Conservation (phyloP, 2,329 filamentous ascomycete species). For the Xylaria multiplex region DNA sequence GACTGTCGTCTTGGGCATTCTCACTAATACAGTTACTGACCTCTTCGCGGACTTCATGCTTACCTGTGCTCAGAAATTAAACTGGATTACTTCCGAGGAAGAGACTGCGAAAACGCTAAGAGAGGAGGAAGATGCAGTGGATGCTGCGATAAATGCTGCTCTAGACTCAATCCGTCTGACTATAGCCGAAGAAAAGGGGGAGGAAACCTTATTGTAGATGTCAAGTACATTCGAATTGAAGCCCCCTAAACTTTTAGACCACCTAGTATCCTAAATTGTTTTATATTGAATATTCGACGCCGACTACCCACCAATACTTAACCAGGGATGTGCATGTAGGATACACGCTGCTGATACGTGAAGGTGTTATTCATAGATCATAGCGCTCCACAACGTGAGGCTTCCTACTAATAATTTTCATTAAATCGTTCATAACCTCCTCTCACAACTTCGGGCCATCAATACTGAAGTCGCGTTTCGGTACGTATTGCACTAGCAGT, state of each 20-base stretch:
- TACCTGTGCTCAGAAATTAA: constrained; percentile 16
- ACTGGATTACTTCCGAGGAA: constrained; percentile 28
- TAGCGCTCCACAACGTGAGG: not conserved
- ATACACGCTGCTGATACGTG: not conserved
- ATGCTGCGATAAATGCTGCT: constrained; percentile 12
- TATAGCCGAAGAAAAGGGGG: not conserved
- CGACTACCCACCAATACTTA: not conserved
- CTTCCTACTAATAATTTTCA: not conserved
- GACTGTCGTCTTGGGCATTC: constrained; percentile 22
- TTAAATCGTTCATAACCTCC: not conserved
- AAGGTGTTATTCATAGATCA: not conserved
- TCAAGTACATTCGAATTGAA: not conserved
- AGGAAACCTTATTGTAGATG: not conserved
- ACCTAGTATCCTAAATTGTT: not conserved
- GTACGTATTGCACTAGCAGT: not conserved
- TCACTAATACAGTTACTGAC: constrained; percentile 30
- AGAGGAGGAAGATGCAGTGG: constrained; percentile 11
- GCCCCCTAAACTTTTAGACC: too few species aligned
- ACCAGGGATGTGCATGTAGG: not conserved
- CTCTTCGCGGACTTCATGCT: constrained; percentile 27
- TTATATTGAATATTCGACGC: too few species aligned
- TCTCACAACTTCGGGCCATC: constrained; percentile 17
- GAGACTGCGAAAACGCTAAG: constrained; percentile 8
- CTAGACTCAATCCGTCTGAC: constrained; percentile 19
- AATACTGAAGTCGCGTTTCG: not conserved